Evolutionary conservation across 768 basidiomycete genomes (phyloP), one percentile per base, ranked within the genome.

Genomic region (Phylloporus sp.): DNA sequence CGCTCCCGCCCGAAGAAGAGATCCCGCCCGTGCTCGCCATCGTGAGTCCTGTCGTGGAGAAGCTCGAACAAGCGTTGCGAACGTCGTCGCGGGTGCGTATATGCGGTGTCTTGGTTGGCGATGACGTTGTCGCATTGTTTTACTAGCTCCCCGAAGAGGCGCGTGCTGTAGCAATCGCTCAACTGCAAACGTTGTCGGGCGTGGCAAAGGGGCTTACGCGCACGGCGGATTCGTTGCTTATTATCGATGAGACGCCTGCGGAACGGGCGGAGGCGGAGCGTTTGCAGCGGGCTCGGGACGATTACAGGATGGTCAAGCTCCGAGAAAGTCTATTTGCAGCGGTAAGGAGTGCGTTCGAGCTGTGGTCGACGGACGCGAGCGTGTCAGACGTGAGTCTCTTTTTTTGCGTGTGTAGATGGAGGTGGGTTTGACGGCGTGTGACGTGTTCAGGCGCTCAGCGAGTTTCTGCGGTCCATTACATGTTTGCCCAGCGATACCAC

Each of bases 181-280:
- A 92, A 48, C 74, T 95, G 1, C 84, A 88, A 54, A 86, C 84
- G 0, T 71, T 97, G 13, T 78, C 90, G 0, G 94, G 91, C 9
- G 80, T 93, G 22, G 88, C 90, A 1, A 87, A 86, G 49, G 94
- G 94, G 5, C 74, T 97, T 6, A 90, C 94, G 0, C 79, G 86
- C 13, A 79, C 79, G 1, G 76, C 76, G 5, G 93, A 94, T 55
- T 77, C 81, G 23, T 62, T 85, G 37, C 70, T 76, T 32, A 76
- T 81, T 24, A 71, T 82, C 11, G 81, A 82, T 41, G 74, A 72
- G 10, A 72, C 77, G n/a, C 73, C 73, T n/a, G 78, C 73, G 18
- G 71, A 73, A 3, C 66, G 73, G 35, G 69, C 68, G 1, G 80
- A 82, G 45, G 55, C 73, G 1, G 79, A 79, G 42, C 71, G 66